A percentile compares a stretch with the other conserved stretches of the same genome.
These are phyloP conservation scores for Chalciporus sp. DNA, from an alignment of 1,284 basidiomycete species.

Conservation along the genomic window DNA sequence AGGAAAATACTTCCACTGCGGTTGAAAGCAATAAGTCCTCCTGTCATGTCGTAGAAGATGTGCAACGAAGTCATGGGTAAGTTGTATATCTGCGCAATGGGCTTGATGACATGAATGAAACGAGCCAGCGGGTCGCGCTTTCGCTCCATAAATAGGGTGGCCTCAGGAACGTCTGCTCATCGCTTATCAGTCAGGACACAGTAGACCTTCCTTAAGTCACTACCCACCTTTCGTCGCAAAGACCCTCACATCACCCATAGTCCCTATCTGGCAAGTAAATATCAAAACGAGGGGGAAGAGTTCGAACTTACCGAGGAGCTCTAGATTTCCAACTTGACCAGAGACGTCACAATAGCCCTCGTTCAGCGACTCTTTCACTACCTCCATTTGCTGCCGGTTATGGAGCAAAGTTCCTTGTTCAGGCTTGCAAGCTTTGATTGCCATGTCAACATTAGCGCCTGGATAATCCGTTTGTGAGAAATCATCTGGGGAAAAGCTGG, in stretches of 20 bases:
- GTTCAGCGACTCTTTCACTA: conserved; percentile 74
- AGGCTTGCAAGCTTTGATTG: conserved; percentile 75
- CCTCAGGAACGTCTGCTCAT: conserved; percentile 54
- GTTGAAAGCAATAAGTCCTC: conserved; percentile 93
- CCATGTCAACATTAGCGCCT: conserved; percentile 75
- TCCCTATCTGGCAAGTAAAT: conserved; percentile 41
- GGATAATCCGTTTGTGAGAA: conserved; percentile 2
- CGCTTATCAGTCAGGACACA: background rate
- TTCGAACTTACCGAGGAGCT: conserved; percentile 52
- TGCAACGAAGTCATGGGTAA: conserved; percentile 75
- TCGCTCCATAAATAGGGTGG: conserved; percentile 47
- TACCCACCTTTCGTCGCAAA: conserved; percentile 69
- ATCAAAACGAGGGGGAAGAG: background rate
- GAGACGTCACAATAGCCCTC: conserved; percentile 85
- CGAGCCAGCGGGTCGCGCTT: conserved; percentile 62
- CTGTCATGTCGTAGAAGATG: conserved; percentile 83
- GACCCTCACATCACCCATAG: conserved; percentile 66
- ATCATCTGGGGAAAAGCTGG: background rate
- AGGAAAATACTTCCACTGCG: conserved; percentile 87
- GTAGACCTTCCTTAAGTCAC: conserved; percentile 4
- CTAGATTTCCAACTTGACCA: conserved; percentile 66
- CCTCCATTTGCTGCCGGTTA: conserved; percentile 69
- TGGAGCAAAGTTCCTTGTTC: conserved; percentile 65
- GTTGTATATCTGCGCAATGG: conserved; percentile 61
- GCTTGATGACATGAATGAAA: conserved; percentile 67